Conservation (phyloP, 768 basidiomycete species). For the Tylopilus vinaceipallidus region DNA sequence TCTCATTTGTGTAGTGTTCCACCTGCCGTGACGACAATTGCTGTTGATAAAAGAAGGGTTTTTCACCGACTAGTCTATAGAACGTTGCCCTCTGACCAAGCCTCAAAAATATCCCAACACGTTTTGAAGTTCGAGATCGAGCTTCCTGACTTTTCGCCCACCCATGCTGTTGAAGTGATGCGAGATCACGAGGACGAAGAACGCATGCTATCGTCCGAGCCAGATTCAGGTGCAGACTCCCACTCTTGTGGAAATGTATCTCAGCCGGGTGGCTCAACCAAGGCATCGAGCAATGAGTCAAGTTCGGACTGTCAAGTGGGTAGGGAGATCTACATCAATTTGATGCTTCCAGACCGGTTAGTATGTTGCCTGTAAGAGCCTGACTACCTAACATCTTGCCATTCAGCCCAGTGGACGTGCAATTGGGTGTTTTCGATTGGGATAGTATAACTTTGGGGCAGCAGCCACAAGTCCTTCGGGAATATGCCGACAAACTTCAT, state of each 20-base stretch:
- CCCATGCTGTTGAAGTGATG: neutral
- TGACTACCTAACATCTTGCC: slow-evolving; percentile 3
- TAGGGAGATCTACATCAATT: slow-evolving; percentile 39
- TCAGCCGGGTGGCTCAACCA: neutral
- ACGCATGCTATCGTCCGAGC: neutral
- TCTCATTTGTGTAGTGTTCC: slow-evolving; percentile 37
- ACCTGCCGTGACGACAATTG: slow-evolving; percentile 29
- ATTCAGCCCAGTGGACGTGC: slow-evolving; percentile 56
- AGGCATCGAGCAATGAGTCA: neutral
- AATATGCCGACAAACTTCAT: slow-evolving; percentile 40
- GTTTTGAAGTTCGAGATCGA: slow-evolving; percentile 43
- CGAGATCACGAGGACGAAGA: neutral
- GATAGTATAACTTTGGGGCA: slow-evolving; percentile 24
- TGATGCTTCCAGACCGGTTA: slow-evolving; percentile 61
- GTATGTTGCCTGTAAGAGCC: slow-evolving; percentile 1
- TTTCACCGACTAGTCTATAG: slow-evolving; percentile 52
- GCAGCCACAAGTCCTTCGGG: slow-evolving; percentile 42
- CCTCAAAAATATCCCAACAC: slow-evolving; percentile 10
- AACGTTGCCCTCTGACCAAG: slow-evolving; percentile 26
- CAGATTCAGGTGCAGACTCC: neutral
- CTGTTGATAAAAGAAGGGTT: slow-evolving; percentile 32
- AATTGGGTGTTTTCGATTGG: slow-evolving; percentile 41
- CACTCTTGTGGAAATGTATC: neutral
- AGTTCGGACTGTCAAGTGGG: slow-evolving; percentile 35
- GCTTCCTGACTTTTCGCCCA: slow-evolving; percentile 10